phyloP scores from a whole-genome alignment of 2,329 filamentous ascomycete genomes.

The Curvularia sp. region DNA sequence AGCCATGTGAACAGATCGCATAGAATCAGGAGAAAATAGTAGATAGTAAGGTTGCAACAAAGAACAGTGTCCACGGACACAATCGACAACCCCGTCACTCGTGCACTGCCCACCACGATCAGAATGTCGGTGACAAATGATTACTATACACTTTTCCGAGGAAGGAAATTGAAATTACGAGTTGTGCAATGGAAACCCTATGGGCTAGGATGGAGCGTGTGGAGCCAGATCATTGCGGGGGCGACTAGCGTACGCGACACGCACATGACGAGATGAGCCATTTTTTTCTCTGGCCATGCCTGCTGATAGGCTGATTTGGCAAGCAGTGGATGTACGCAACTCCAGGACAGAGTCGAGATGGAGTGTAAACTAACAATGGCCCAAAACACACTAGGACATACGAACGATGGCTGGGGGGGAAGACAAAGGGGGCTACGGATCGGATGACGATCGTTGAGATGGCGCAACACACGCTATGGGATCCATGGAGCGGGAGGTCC shows the following conservation, averaged over 20 bases:
- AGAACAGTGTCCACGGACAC: neutral
- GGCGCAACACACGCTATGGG: constrained; percentile 17
- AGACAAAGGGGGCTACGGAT: constrained; percentile 3
- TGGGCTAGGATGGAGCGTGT: neutral
- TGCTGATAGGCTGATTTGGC: neutral
- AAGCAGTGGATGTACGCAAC: neutral
- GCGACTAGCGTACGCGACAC: neutral
- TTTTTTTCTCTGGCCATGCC: neutral
- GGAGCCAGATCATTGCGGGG: neutral
- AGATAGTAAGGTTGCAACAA: neutral
- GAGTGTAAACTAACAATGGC: constrained; percentile 11
- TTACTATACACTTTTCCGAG: neutral
- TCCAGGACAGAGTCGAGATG: constrained; percentile 15
- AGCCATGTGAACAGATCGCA: neutral
- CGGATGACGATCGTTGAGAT: constrained; percentile 11
- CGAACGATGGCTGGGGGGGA: constrained; percentile 3
- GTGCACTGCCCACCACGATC: neutral
- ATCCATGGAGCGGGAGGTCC: constrained; percentile 5
- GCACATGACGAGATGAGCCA: constrained; percentile 6
- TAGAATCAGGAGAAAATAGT: neutral
- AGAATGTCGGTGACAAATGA: neutral
- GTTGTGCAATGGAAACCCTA: neutral
- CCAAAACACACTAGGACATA: constrained; percentile 1
- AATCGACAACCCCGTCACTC: neutral
- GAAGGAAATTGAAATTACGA: neutral